A percentile compares a stretch with the other conserved stretches of the same genome.
These are phyloP conservation scores for Phytophthora kernoviae DNA, from an alignment of 352 stramenopile genomes.

Conservation along the genomic window DNA sequence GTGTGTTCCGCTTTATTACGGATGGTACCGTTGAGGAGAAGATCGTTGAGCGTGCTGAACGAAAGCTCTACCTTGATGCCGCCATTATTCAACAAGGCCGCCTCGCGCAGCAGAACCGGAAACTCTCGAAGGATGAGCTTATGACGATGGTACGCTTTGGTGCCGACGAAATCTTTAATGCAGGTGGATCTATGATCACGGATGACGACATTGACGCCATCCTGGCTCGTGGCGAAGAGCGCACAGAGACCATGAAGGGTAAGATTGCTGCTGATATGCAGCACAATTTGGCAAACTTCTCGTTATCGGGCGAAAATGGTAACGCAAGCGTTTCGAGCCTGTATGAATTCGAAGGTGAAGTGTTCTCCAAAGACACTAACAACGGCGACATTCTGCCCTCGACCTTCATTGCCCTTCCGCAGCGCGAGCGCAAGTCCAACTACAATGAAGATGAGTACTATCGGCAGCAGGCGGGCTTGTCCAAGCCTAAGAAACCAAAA, in stretches of 20 bases:
- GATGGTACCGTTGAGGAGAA: slow-evolving; percentile 99
- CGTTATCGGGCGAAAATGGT: slow-evolving; percentile 88
- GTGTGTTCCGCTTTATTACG: slow-evolving; percentile 98
- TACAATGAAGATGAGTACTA: slow-evolving; percentile 99
- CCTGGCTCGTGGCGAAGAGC: slow-evolving; percentile 89
- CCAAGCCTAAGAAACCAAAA: slow-evolving; percentile 90
- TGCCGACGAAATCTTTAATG: slow-evolving; percentile 90
- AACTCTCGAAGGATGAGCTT: slow-evolving; percentile 96
- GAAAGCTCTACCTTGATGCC: slow-evolving; percentile 99
- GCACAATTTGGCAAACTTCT: slow-evolving; percentile 97
- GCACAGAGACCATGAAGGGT: slow-evolving; percentile 87
- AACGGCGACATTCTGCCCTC: slow-evolving; percentile 85
- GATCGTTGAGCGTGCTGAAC: slow-evolving; percentile 97
- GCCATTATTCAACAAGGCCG: slow-evolving; percentile 99
- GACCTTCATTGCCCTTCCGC: slow-evolving; percentile 87
- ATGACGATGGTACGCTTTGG: slow-evolving; percentile 96
- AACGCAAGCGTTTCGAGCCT: slow-evolving; percentile 73
- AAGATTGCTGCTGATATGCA: slow-evolving; percentile 93
- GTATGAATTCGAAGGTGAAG: slow-evolving; percentile 90
- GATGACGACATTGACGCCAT: slow-evolving; percentile 94
- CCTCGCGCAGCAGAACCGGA: slow-evolving; percentile 92
- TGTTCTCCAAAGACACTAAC: slow-evolving; percentile 89
- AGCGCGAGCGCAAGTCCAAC: slow-evolving; percentile 89
- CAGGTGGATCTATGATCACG: slow-evolving; percentile 88
- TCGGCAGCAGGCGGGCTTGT: slow-evolving; percentile 79